Conservation (phyloP, 371 early-diverging fungal species). For the Rhizopus stolonifer region DNA sequence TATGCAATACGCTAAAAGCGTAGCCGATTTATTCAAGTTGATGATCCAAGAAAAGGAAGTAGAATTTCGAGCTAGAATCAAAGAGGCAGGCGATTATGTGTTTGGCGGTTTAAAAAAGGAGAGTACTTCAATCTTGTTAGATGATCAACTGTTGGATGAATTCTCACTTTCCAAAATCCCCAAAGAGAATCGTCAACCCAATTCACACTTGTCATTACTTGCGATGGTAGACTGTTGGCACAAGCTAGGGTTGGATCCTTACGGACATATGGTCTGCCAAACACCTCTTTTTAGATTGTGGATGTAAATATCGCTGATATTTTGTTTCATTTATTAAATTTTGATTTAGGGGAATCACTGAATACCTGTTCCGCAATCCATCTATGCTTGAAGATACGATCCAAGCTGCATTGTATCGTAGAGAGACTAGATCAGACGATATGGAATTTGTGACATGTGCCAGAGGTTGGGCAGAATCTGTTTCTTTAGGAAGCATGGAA, state of each 20-base stretch:
- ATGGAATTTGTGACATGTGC: slow-evolving; percentile 90
- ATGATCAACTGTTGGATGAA: slow-evolving; percentile 80
- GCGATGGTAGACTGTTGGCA: slow-evolving; percentile 96
- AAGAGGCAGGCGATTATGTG: slow-evolving; percentile 78
- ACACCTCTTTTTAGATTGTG: slow-evolving; percentile 94
- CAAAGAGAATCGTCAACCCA: slow-evolving; percentile 71
- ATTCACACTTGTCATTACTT: slow-evolving; percentile 90
- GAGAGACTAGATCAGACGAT: slow-evolving; percentile 87
- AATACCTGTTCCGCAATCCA: slow-evolving; percentile 82
- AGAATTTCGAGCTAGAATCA: slow-evolving; percentile 76
- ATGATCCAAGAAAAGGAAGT: slow-evolving; percentile 88
- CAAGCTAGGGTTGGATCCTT: slow-evolving; percentile 80
- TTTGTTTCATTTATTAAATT: slow-evolving; percentile 3
- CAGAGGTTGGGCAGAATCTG: slow-evolving; percentile 90
- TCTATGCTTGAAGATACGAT: slow-evolving; percentile 82
- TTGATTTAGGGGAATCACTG: slow-evolving; percentile 76
- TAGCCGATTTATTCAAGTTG: slow-evolving; percentile 86
- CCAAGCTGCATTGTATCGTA: slow-evolving; percentile 76
- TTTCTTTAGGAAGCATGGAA: slow-evolving; percentile 79
- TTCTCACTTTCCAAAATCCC: slow-evolving; percentile 88
- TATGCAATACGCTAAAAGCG: slow-evolving; percentile 84
- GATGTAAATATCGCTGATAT: slow-evolving; percentile 51
- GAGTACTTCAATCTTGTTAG: slow-evolving; percentile 70
- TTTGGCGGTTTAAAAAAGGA: slow-evolving; percentile 73
- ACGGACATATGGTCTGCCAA: slow-evolving; percentile 92